Conservation (phyloP, 2,329 filamentous ascomycete genomes). For the Cladosporium sp. region DNA sequence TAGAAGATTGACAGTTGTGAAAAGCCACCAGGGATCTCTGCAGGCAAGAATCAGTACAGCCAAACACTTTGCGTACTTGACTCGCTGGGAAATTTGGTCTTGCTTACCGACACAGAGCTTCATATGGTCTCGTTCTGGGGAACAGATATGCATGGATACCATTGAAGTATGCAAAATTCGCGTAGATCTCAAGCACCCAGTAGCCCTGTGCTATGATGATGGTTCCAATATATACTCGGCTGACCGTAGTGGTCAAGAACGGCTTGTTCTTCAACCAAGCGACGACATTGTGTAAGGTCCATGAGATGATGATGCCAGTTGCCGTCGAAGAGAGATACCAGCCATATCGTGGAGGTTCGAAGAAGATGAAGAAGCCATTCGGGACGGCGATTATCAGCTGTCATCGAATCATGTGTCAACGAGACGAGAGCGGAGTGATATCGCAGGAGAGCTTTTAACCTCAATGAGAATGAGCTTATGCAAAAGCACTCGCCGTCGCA, state of each 20-base stretch:
- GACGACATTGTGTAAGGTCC: neutral
- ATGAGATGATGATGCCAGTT: neutral
- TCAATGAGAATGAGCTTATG: constrained; percentile 1
- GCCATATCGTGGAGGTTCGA: neutral
- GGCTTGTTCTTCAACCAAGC: constrained; percentile 49
- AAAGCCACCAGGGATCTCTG: constrained; percentile 3
- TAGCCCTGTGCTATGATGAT: neutral
- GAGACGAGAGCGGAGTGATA: constrained; percentile 52
- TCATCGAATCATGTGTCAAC: constrained; percentile 7
- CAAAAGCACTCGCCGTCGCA: neutral
- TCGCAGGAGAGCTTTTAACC: neutral
- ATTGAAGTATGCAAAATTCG: constrained; percentile 1
- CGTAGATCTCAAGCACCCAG: neutral
- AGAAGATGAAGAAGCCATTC: neutral
- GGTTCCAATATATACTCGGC: constrained; percentile 22
- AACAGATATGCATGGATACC: neutral
- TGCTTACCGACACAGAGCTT: constrained; percentile 48
- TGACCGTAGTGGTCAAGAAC: constrained; percentile 49
- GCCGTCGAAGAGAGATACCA: neutral
- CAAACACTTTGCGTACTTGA: too few relatives aligned
- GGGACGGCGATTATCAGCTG: neutral
- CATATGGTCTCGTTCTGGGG: constrained; percentile 48
- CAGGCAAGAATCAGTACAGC: neutral
- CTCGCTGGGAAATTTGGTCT: neutral
- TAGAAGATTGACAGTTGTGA: neutral